Percentiles rank a stretch among this genome's conserved stretches.
These are phyloP conservation scores for Tylopilus orsonianus DNA, from an alignment of 1,284 basidiomycete genomes.

Conservation along the genomic window DNA sequence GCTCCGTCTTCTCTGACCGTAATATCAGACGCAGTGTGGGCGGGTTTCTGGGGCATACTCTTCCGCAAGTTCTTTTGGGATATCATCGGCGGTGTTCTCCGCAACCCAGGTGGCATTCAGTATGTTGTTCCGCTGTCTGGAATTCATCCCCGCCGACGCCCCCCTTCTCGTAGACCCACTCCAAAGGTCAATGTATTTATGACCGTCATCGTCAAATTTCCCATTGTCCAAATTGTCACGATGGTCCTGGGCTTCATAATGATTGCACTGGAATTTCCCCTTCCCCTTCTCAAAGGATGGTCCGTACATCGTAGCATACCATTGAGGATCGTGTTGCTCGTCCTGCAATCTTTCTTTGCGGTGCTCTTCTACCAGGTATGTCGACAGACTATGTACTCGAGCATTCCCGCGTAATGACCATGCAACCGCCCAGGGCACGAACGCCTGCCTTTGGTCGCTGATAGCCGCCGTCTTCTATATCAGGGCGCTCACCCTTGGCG, in stretches of 20 bases:
- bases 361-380: constrained; percentile 79
- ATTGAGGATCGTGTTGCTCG: constrained; percentile 60
- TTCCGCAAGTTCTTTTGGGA: constrained; percentile 94
- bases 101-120: constrained; percentile 79
- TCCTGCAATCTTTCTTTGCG: constrained; percentile 64
- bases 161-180: constrained; percentile 51
- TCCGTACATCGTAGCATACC: constrained; percentile 65
- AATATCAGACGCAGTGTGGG: constrained; percentile 72
- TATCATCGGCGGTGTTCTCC: constrained; percentile 67
- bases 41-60: constrained; percentile 71
- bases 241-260: constrained; percentile 60
- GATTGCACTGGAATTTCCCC: constrained; percentile 67
- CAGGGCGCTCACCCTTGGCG: constrained; percentile 62
- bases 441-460: constrained; percentile 69
- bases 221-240: constrained; percentile 66
- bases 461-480: constrained; percentile 66
- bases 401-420: constrained; percentile 3
- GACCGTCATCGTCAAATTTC: constrained; percentile 69
- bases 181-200: constrained; percentile 63
- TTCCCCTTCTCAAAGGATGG: constrained; percentile 55
- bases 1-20: constrained; percentile 10
- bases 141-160: not conserved
- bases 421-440: constrained; percentile 58
- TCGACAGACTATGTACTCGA: constrained; percentile 22
- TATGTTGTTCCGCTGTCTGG: constrained; percentile 41